These are phyloP conservation scores for Zizania latifolia DNA, from an alignment of 176 grass and related monocot genomes.

Conservation along the genomic window DNA sequence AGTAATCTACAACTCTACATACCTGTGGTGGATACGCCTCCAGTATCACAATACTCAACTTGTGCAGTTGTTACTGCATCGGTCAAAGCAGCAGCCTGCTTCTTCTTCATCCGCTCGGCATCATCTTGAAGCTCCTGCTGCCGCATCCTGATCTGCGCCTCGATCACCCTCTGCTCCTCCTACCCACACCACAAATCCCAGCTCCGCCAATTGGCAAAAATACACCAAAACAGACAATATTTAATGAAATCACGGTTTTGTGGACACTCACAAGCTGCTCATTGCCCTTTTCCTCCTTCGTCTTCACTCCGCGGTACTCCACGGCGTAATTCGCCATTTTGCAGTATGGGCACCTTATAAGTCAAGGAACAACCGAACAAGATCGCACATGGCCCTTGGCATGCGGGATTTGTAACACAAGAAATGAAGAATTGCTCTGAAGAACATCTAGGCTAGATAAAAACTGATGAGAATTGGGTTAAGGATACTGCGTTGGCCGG, in stretches of 20 bases:
- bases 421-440: neutral
- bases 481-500: slow-evolving; percentile 81
- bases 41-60: slow-evolving; percentile 32
- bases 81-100: slow-evolving; percentile 25
- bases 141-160: slow-evolving; percentile 88
- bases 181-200: slow-evolving; percentile 1
- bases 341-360: slow-evolving; percentile 80
- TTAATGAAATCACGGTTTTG: neutral
- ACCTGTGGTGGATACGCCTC: slow-evolving; percentile 35
- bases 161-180: slow-evolving; percentile 98
- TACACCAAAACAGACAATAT: neutral
- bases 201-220: neutral
- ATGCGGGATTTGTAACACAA: neutral
- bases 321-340: slow-evolving; percentile 77
- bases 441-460: neutral
- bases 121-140: slow-evolving; percentile 81
- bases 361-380: slow-evolving; percentile 36
- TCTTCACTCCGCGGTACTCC: slow-evolving; percentile 80
- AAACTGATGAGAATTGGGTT: neutral
- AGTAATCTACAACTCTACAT: neutral
- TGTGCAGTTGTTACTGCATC: neutral
- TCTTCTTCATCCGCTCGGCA: slow-evolving; percentile 62
- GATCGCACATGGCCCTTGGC: neutral
- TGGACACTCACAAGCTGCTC: slow-evolving; percentile 79
- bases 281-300: slow-evolving; percentile 82